phyloP scores from a whole-genome alignment of 164 flowering plant species.

The Kingdonia uniflora region DNA sequence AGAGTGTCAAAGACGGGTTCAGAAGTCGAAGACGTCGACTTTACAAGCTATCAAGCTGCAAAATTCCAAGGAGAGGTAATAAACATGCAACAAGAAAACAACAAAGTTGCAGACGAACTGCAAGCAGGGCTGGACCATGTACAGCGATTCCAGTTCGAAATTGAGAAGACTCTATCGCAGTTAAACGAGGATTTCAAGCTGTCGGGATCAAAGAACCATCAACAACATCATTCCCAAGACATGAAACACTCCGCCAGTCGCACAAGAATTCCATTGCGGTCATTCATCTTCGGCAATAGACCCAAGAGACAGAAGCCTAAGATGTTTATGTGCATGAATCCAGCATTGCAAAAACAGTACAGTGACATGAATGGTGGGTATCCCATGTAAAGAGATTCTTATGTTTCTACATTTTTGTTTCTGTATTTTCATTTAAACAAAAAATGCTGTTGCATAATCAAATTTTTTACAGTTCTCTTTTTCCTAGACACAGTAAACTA shows the following conservation, averaged over 20 bases:
- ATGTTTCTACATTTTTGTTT: too few species aligned
- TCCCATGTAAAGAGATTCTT: too few species aligned
- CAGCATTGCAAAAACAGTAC: conserved; percentile 35
- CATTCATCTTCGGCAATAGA: conserved; percentile 63
- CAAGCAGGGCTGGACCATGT: conserved; percentile 63
- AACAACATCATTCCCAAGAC: neutral
- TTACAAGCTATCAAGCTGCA: conserved; percentile 67
- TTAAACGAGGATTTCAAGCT: conserved; percentile 39
- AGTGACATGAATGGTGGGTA: too few species aligned
- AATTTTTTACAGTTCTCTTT: too few species aligned
- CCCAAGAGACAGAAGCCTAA: conserved; percentile 46
- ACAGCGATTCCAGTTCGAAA: conserved; percentile 35
- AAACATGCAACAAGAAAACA: conserved; percentile 91
- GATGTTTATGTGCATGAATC: conserved; percentile 46
- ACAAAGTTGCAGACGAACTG: conserved; percentile 69
- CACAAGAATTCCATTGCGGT: conserved; percentile 42
- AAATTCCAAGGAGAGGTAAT: conserved; percentile 81
- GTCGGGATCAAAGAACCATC: conserved; percentile 25
- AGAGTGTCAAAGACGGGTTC: conserved; percentile 33
- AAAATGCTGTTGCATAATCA: too few species aligned
- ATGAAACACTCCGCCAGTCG: conserved; percentile 22
- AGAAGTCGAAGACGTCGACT: conserved; percentile 31
- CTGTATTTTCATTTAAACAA: too few species aligned
- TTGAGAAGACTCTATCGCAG: conserved; percentile 40
- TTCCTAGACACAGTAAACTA: too few species aligned